Conservation (phyloP, 208 protist genomes). For the Crithidia bombi region DNA sequence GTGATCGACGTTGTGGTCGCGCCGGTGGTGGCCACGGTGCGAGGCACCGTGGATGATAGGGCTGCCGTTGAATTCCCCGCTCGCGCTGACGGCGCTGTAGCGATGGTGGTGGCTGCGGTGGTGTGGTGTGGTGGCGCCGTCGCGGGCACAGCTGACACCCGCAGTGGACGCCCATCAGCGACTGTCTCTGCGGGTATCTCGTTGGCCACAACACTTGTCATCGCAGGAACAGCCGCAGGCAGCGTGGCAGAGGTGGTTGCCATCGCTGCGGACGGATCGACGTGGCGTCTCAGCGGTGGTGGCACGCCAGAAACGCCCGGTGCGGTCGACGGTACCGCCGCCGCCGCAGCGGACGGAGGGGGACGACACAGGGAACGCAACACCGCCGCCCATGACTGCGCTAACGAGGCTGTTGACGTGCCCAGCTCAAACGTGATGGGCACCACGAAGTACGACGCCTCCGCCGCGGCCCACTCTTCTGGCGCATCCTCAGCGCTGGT, state of each 20-base stretch:
- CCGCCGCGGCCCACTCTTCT: background rate
- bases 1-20: too few relatives aligned
- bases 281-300: too few relatives aligned
- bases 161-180: too few relatives aligned
- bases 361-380: constrained; percentile 13
- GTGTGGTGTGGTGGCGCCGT: background rate
- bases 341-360: too few relatives aligned
- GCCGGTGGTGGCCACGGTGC: background rate
- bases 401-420: background rate
- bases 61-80: background rate
- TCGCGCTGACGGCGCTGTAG: background rate
- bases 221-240: too few relatives aligned
- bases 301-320: background rate
- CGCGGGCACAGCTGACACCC: background rate
- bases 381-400: constrained; percentile 8
- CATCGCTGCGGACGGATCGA: too few relatives aligned
- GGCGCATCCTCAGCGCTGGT: too few relatives aligned
- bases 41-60: background rate
- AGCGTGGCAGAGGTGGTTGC: too few relatives aligned
- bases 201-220: too few relatives aligned
- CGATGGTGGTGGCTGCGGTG: background rate
- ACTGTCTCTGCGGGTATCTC: too few relatives aligned
- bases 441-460: constrained; percentile 1
- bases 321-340: background rate
- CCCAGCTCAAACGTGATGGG: background rate